Percentiles rank a stretch among this genome's conserved stretches.
Conservation (phyloP, 495 filamentous ascomycete genomes). For the Friedmanniomyces simplex region DNA sequence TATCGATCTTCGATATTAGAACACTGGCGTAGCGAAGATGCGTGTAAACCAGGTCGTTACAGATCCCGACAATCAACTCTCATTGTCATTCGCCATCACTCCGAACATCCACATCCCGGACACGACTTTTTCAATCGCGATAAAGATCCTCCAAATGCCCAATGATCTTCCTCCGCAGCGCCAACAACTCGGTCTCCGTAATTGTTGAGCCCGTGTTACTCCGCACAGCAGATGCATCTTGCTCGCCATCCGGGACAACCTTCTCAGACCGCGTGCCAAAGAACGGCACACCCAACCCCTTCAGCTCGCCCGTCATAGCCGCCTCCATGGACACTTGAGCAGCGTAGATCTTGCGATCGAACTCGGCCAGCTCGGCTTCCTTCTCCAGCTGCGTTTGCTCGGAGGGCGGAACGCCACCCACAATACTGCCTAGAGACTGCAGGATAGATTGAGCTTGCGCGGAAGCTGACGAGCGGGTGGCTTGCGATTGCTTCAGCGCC, state of each 20-base stretch:
- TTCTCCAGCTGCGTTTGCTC: constrained; percentile 28
- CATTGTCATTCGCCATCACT: no score
- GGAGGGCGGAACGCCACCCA: background rate
- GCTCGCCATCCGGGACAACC: background rate
- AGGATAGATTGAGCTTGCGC: constrained; percentile 13
- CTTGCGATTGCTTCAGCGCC: constrained; percentile 14
- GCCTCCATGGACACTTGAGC: constrained; percentile 50
- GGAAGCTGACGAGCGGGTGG: constrained; percentile 2
- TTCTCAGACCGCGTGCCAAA: constrained; percentile 37
- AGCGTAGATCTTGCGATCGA: constrained; percentile 51
- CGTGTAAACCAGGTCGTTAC: no score
- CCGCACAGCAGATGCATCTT: background rate
- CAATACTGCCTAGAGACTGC: constrained; percentile 1
- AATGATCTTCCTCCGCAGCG: constrained; percentile 50
- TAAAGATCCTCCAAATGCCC: constrained; percentile 35
- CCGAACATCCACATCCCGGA: no score
- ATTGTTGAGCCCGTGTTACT: background rate
- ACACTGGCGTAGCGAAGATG: no score
- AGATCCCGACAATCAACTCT: no score
- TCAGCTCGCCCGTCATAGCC: constrained; percentile 45
- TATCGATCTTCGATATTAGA: no score
- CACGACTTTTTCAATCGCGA: constrained; percentile 12
- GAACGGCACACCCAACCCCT: constrained; percentile 52
- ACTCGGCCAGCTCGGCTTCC: constrained; percentile 44
- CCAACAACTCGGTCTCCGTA: constrained; percentile 38